These are phyloP conservation scores for Marasmius oreades DNA, from an alignment of 1,284 basidiomycete genomes.

Conservation along the genomic window DNA sequence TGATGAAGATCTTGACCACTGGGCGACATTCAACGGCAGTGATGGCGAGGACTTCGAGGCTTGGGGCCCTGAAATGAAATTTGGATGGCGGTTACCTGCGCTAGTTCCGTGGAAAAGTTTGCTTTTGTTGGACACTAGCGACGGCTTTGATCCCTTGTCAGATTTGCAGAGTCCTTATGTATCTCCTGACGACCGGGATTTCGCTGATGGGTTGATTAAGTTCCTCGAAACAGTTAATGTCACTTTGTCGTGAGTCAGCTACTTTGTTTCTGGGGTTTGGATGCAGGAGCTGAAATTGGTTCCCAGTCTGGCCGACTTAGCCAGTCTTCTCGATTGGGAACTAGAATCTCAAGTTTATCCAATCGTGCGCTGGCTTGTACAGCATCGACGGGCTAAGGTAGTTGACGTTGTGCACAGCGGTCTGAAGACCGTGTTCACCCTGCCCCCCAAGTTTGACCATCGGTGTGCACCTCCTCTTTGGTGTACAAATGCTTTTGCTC, in stretches of 20 bases:
- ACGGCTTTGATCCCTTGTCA: constrained; percentile 59
- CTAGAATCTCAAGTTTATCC: constrained; percentile 85
- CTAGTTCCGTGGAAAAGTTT: constrained; percentile 94
- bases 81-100: constrained; percentile 68
- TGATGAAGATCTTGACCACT: constrained; percentile 54
- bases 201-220: constrained; percentile 66
- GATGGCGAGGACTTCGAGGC: constrained; percentile 46
- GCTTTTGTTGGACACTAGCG: constrained; percentile 67
- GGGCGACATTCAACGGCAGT: constrained; percentile 31
- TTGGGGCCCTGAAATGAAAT: constrained; percentile 67
- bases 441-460: constrained; percentile 62
- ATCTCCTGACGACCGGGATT: constrained; percentile 57
- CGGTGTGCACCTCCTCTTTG: constrained; percentile 46
- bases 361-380: constrained; percentile 85
- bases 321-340: constrained; percentile 81
- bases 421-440: constrained; percentile 80
- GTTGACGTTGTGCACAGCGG: constrained; percentile 83
- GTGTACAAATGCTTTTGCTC: not conserved
- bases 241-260: constrained; percentile 54
- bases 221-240: constrained; percentile 68
- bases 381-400: constrained; percentile 85
- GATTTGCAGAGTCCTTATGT: constrained; percentile 58
- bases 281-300: not conserved
- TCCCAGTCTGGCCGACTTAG: constrained; percentile 82
- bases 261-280: not conserved